Base-by-base conservation (phyloP, 345 rosid species). In the Heritiera littoralis region DNA sequence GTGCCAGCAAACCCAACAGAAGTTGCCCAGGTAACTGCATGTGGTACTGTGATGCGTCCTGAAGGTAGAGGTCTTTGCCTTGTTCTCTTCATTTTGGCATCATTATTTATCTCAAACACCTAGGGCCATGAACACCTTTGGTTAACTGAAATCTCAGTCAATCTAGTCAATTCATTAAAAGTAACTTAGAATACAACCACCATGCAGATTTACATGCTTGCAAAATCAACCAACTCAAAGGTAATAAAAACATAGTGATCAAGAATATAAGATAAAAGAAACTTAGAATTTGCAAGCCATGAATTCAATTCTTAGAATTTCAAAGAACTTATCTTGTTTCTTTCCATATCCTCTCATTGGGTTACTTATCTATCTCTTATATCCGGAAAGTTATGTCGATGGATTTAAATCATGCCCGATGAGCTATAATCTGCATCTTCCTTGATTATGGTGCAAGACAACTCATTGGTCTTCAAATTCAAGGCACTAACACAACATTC, bases 41-140 rank as follows among this genome's bases (percentile, higher is more conserved):
- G 98, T 60, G 87, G 84, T 40, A 84, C 61, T 18, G 94, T 69
- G 5, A 96, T 83, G n/a, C 97, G 87, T 52, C 97, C 91, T 6
- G 99, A 88, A 86, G 98, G 99, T 35, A 96, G 87, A 3, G 99
- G 99, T 84, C 98, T 86, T 79, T 13, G 80, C 88, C 56, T 91
- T 11, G 99, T 96, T 83, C 98, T 86, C 85, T 91, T 96, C 99
- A 96, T 96, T 91, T 87, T 91, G 66, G 94, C 88, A 89, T 96
- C 99, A 84, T 92, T 91, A 3, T 81, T 90, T 79, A 90, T 85
- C 92, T 96, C 99, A 69, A 96, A 89, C 72, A 91, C 92, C 97
- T 95, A 54, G 52, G 0, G 38, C 48, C 74, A 72, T 17, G 32
- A 32, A 38, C 20, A 20, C 9, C 75, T 13, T 48, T 41, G 74